Conservation (phyloP, 2,329 filamentous ascomycete genomes). For the Claviceps digitariae region DNA sequence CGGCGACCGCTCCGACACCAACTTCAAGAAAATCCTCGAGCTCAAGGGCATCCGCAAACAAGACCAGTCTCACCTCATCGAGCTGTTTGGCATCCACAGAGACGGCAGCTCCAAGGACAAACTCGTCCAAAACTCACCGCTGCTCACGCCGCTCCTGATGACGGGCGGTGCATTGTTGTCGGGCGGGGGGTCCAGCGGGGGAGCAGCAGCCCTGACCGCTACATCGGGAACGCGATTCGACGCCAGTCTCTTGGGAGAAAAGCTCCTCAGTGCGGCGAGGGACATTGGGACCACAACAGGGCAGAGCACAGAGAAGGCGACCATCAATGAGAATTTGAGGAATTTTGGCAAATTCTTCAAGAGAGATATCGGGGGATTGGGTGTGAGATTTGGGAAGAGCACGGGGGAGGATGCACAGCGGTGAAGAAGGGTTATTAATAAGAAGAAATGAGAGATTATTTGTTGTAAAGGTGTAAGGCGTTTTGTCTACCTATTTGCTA, state of each 20-base stretch:
- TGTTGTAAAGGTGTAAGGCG: too few relatives aligned
- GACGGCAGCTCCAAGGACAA: constrained; percentile 61
- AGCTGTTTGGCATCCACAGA: constrained; percentile 70
- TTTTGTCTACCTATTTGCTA: too few relatives aligned
- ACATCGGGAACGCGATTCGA: constrained; percentile 52
- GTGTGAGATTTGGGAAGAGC: constrained; percentile 56
- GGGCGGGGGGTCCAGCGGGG: constrained; percentile 25
- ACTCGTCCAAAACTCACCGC: constrained; percentile 54
- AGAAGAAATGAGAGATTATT: too few relatives aligned
- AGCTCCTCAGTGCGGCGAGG: constrained; percentile 73
- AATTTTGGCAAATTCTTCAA: constrained; percentile 96
- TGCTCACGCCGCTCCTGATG: constrained; percentile 54
- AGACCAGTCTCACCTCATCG: constrained; percentile 71
- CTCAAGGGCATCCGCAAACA: constrained; percentile 81
- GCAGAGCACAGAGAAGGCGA: constrained; percentile 43
- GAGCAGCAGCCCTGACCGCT: constrained; percentile 24
- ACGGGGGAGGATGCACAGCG: constrained; percentile 23
- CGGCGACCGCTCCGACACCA: constrained; percentile 79
- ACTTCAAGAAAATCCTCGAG: constrained; percentile 93
- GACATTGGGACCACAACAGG: constrained; percentile 56
- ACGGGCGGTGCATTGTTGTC: constrained; percentile 26
- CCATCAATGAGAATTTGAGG: constrained; percentile 85
- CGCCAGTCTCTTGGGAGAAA: constrained; percentile 69
- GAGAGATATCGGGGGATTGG: constrained; percentile 67
- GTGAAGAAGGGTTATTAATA: constrained; percentile 6